Base-by-base conservation (phyloP, 2,329 filamentous ascomycete genomes). In the Torrubiellomyces zombiae region DNA sequence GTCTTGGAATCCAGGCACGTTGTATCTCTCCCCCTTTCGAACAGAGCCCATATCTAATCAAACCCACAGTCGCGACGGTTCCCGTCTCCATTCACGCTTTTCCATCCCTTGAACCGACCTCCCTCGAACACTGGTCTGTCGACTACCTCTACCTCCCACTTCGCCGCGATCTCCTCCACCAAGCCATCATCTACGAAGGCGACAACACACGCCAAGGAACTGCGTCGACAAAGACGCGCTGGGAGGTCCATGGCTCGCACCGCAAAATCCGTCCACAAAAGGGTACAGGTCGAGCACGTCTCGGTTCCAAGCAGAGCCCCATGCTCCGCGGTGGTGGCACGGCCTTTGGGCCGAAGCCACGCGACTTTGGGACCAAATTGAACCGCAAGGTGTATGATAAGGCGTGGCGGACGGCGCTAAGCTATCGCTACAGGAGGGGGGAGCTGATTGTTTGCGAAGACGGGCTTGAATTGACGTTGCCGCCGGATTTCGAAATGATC, bases 331-430 rank as follows among this genome's bases (percentile, higher is more conserved):
- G 89, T 35, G 89, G 89, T 51, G 86, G 83, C 52, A 86, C 91
- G 39, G 61, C 73, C 1, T 81, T 83, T 43, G 89, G 89, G n/a
- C 89, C 89, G 15, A 75, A 85, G 40, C 85, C 85, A 14, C 68
- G 89, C 47, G 82, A 95, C 55, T 98, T 98, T 46, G 69, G 70
- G 31, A 91, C 85, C 13, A 66, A 67, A 10, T 61, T 98, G 28
- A 83, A 77, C 40, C 66, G 67, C 45, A 95, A 95, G 58, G 70
- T 93, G 23, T 98, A 98, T 57, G 85, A 95, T 53, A 64, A 91
- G 40, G 89, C 89, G 7, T 95, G 82, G 81, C 72, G 89, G 45
- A 95, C 79, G 21, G 89, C 89, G 8, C 64, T 98, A 36, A 89
- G 78, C 44, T 92, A 93, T 58, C 73, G 89, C 31, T 95, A 89